A percentile compares a stretch with the other conserved stretches of the same genome.
Evolutionary conservation across 2,329 filamentous ascomycete genomes (phyloP).

Genomic region (Alternaria sp.): DNA sequence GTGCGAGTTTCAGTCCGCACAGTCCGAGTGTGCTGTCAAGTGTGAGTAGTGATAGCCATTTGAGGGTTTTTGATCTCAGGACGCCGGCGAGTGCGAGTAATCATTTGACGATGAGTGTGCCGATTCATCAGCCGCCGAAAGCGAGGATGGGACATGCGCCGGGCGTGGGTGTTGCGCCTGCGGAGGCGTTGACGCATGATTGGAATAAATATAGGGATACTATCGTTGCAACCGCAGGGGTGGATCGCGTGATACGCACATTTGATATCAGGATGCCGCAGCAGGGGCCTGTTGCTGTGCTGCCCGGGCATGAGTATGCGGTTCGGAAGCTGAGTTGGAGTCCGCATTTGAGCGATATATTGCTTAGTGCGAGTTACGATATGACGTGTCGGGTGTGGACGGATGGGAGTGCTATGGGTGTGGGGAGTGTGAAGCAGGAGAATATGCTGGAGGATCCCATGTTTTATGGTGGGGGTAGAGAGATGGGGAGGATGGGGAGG

Average conservation of each 20-base stretch:
- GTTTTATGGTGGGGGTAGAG: conserved; percentile 62
- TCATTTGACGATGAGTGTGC: conserved; percentile 81
- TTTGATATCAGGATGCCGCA: conserved; percentile 85
- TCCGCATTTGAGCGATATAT: conserved; percentile 86
- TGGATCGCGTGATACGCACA: conserved; percentile 84
- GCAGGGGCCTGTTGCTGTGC: conserved; percentile 72
- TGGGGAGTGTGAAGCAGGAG: conserved; percentile 40
- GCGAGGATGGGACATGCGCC: conserved; percentile 53
- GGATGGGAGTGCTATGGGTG: conserved; percentile 68
- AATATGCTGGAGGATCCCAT: conserved; percentile 46
- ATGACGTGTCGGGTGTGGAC: conserved; percentile 97
- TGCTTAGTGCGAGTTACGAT: conserved; percentile 92
- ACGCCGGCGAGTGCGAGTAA: conserved; percentile 86
- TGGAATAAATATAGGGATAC: conserved; percentile 98
- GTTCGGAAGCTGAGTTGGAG: conserved; percentile 88
- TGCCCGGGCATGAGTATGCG: conserved; percentile 90
- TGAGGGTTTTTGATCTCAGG: conserved; percentile 90
- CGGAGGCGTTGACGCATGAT: conserved; percentile 91
- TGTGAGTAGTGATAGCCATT: conserved; percentile 85
- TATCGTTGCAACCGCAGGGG: conserved; percentile 84
- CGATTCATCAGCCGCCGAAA: conserved; percentile 75
- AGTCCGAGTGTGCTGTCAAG: conserved; percentile 84
- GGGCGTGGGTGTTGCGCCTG: conserved; percentile 62
- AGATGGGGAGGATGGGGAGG: conserved; percentile 85
- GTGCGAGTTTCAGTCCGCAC: conserved; percentile 86